Conservation (phyloP, 2,329 filamentous ascomycete species). For the Cylindrodendrum hubeiense region DNA sequence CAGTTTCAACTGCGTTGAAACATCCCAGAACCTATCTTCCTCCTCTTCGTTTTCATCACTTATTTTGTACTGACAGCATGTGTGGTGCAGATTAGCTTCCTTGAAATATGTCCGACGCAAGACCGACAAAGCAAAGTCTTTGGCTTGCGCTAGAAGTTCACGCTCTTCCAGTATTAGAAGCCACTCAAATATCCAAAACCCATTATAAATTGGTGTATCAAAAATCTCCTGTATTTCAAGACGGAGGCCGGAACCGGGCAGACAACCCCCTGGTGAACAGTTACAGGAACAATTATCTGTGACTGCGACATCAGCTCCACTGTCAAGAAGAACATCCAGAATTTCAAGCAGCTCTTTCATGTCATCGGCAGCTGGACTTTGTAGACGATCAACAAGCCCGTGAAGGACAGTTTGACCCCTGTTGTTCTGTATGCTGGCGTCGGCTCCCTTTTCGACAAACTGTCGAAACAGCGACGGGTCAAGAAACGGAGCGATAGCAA, state of each 20-base stretch:
- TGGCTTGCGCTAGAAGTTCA: background rate
- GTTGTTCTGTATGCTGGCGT: background rate
- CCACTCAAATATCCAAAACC: slow-evolving; percentile 3
- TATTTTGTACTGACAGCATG: background rate
- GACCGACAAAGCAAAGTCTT: background rate
- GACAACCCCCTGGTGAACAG: background rate
- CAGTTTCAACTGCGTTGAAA: background rate
- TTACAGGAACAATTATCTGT: background rate
- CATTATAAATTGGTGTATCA: background rate
- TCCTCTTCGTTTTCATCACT: background rate
- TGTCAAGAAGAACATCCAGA: background rate
- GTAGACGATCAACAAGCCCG: background rate
- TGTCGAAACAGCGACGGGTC: background rate
- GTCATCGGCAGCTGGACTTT: background rate
- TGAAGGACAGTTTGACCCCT: background rate
- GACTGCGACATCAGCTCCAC: background rate
- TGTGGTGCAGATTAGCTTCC: background rate
- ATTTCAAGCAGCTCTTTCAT: background rate
- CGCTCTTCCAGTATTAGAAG: slow-evolving; percentile 2
- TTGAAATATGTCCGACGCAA: background rate
- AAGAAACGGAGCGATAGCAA: background rate
- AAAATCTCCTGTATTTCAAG: background rate
- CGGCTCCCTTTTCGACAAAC: background rate
- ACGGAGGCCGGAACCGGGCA: background rate
- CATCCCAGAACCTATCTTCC: background rate